Base-by-base conservation (phyloP, 805 yeast species). In the Pichia rugopelliculosa region DNA sequence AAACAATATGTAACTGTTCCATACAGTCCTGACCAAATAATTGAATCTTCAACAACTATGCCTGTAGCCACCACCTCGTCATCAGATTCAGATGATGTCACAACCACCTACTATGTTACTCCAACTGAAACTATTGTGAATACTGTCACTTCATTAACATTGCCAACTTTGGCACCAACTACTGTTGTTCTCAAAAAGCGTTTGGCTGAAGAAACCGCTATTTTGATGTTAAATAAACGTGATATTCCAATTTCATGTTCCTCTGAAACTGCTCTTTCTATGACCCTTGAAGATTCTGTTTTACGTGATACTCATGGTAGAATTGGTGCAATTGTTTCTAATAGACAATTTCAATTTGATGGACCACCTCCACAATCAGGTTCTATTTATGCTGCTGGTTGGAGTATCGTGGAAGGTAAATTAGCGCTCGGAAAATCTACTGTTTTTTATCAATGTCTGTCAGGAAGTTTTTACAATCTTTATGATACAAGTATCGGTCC, bases 361-460 rank as follows among this genome's bases (percentile, higher is more conserved):
- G 87, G 87, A 62, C 86, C 86, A 49, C 83, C 86, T 70, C 89
- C 90, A 61, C 91, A 84, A 73, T 87, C 84, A 30, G 86, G 85
- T 67, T 74, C 85, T 50, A 75, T 80, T 57, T 77, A 74, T 59
- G 82, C 85, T 53, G 77, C 75, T 41, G 83, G 84, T 51, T 77
- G 82, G 84, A 71, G 79, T 44, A 70, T 78, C 50, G 69, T 77
- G 44, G 76, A 75, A 54, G 82, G 74, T 20, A 78, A 77, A 66
- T 75, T 83, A 59, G 87, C 87, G 30, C 66, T 83, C 52, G 89
- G 87, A 67, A 67, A 69, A 57, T 61, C 67, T 43, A 78, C 78
- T 52, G 71, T 74, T 46, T 84, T 84, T 74, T 84, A 77, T 76
- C 84, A 82, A 70, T 84, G 91, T 72, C 61, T 76, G 56, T 81